Evolutionary conservation across 169 alveolate genomes (phyloP).

Genomic region (Cryptosporidium meleagridis): DNA sequence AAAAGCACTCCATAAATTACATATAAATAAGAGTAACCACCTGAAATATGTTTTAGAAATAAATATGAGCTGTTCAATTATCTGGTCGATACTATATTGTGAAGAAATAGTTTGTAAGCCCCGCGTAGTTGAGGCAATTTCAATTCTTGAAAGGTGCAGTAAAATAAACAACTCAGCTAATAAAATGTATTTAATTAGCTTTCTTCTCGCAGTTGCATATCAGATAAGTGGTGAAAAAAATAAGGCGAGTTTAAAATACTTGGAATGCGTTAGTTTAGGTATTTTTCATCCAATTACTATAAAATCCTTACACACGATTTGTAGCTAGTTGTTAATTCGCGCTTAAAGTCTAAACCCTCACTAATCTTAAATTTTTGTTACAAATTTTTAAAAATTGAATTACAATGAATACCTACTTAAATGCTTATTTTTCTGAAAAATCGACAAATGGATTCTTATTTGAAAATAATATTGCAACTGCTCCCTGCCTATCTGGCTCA

Average conservation of each 20-base stretch:
- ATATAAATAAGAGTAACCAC: not conserved
- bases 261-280: conserved; percentile 8
- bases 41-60: conserved; percentile 5
- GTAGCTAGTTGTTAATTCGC: conserved; percentile 22
- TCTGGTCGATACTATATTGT: conserved; percentile 43
- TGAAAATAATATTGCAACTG: not conserved
- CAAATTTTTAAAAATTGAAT: not conserved
- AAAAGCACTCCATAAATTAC: not conserved
- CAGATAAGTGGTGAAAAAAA: conserved; percentile 24
- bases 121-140: conserved; percentile 29
- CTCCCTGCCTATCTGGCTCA: not conserved
- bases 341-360: conserved; percentile 48
- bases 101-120: not conserved
- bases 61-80: conserved; percentile 46
- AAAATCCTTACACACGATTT: conserved; percentile 29
- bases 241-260: conserved; percentile 14
- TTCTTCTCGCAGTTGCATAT: conserved; percentile 29
- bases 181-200: not conserved
- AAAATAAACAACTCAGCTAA: not conserved
- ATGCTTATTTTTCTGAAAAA: conserved; percentile 26
- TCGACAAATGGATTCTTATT: conserved; percentile 42
- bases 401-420: conserved; percentile 41
- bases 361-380: not conserved
- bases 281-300: not conserved
- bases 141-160: not conserved